Evolutionary conservation across 179 eudicot species (phyloP), one percentile per base, ranked within the genome.

Genomic region (Spinacia oleracea): DNA sequence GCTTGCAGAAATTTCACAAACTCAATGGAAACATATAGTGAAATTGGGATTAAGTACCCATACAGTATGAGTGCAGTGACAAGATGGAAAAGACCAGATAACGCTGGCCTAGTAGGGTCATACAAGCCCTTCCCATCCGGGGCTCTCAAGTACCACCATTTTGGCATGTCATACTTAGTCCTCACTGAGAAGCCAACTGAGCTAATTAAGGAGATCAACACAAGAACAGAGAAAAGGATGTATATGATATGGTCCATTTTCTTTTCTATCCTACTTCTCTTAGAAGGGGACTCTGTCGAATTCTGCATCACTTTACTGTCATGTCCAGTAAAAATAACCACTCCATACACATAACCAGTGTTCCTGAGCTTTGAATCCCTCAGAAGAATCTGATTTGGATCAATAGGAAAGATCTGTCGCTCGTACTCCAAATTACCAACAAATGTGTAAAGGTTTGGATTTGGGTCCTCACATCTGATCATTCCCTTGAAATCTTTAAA

Each of bases 1-100:
- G 99, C 99, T 87, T 96, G 99, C 64, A 96, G 85, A 84, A 96
- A 93, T 88, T 96, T 96, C 64, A 96, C 99, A 80, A 96, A 91
- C 88, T 96, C 99, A 77, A 96, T 93, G 23, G 98, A 96, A 71
- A 96, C 97, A 79, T 96, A 96, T 1, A 96, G 93, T 18, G 99
- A 96, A 31, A 96, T 96, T 10, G 99, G 99, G 40, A 96, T 96
- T 82, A 96, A 79, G 55, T 96, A 96, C 18, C 99, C 99, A 74
- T 96, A 96, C 21, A 96, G 83, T 50, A 96, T 96, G 74, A 96
- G 92, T 56, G 99, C 99, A 62, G 99, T 96, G 73, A 96, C 85
- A 80, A 96, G 90, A 81, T 96, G 99, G 81, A 78, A 84, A 73
- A 92, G 77, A 27, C 93, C 99, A 0, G 99, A 92, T 40, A 85